These are phyloP conservation scores for Plantago elongata DNA, from an alignment of 257 asterid genomes.

Conservation along the genomic window DNA sequence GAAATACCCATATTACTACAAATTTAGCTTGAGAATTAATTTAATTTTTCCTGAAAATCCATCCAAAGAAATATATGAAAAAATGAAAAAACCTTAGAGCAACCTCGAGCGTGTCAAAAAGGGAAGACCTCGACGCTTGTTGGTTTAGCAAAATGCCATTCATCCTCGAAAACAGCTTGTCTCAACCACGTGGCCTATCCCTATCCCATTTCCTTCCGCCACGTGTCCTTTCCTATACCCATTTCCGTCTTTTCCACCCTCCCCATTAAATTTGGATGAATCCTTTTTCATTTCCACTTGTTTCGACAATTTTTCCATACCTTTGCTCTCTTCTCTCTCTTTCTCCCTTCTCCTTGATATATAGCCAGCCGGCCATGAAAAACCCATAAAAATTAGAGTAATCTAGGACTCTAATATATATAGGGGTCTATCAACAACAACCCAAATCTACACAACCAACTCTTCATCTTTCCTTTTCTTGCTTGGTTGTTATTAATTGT, in stretches of 20 bases:
- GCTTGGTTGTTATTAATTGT: too few species aligned
- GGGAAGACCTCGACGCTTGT: constrained; percentile 22
- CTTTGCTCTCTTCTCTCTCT: constrained; percentile 6
- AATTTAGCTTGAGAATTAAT: too few species aligned
- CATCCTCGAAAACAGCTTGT: constrained; percentile 34
- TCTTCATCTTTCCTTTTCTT: not conserved
- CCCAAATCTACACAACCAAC: not conserved
- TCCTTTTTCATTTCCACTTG: not conserved
- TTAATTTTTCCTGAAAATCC: too few species aligned
- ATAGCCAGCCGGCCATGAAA: not conserved
- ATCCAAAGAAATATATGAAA: too few species aligned
- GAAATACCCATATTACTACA: too few species aligned
- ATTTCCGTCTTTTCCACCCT: constrained; percentile 34
- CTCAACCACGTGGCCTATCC: constrained; percentile 49
- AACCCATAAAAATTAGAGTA: not conserved
- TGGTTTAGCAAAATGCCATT: constrained; percentile 1
- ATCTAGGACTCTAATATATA: too few species aligned
- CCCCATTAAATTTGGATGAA: not conserved
- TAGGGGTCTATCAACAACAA: too few species aligned
- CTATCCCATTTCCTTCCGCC: constrained; percentile 19
- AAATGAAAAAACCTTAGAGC: too few species aligned
- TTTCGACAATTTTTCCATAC: not conserved
- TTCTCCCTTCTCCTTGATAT: not conserved
- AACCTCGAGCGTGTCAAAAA: constrained; percentile 9
- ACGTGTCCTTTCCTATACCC: constrained; percentile 43